Evolutionary conservation across 2,329 filamentous ascomycete genomes (phyloP).

Genomic region (Alternaria sp.): DNA sequence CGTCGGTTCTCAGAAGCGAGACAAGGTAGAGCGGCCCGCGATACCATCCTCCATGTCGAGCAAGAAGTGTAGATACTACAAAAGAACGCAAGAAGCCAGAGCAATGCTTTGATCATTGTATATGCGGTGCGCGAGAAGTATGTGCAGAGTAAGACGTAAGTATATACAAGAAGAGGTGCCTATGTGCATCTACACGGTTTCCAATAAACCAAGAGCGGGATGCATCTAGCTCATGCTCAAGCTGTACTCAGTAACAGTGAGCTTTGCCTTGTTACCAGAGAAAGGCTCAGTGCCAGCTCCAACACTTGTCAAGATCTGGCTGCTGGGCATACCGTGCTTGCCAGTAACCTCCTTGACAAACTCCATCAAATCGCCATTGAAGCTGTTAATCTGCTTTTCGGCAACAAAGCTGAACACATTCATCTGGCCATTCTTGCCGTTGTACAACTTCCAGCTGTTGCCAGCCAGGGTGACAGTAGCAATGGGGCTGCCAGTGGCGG

Average conservation of each 20-base stretch:
- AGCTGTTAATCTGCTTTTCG: constrained; percentile 55
- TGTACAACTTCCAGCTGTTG: constrained; percentile 64
- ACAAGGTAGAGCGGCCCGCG: neutral
- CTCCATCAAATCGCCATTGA: constrained; percentile 62
- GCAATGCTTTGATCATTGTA: neutral
- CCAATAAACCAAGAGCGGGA: neutral
- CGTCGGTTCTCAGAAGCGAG: neutral
- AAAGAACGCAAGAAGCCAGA: neutral
- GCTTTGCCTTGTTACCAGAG: constrained; percentile 55
- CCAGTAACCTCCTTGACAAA: constrained; percentile 64
- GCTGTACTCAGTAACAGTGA: constrained; percentile 52
- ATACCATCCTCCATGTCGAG: neutral
- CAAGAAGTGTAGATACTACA: neutral
- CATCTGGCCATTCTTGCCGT: constrained; percentile 65
- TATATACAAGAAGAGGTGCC: constrained; percentile 1
- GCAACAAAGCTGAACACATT: constrained; percentile 68
- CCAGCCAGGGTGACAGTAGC: constrained; percentile 62
- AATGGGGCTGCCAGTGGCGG: constrained; percentile 60
- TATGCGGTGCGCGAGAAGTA: neutral
- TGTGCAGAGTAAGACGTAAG: neutral
- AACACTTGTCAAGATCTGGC: constrained; percentile 61
- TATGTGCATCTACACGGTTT: neutral
- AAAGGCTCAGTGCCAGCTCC: constrained; percentile 65
- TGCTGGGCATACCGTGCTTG: constrained; percentile 56
- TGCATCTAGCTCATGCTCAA: constrained; percentile 30